These are phyloP conservation scores for Globisporangium barbulae DNA, from an alignment of 352 stramenopile species.

Conservation along the genomic window DNA sequence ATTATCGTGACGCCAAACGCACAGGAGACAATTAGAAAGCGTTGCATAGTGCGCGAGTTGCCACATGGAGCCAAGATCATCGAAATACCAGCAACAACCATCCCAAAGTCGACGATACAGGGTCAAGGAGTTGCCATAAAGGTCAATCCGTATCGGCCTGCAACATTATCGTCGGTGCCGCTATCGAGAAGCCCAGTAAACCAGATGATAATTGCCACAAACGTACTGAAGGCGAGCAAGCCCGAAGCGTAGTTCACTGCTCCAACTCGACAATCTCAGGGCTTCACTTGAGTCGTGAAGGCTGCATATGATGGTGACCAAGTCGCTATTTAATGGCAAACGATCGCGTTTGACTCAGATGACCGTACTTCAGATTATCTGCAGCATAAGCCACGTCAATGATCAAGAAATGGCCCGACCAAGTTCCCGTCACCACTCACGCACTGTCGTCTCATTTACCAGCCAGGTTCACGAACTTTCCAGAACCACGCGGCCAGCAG, in stretches of 20 bases:
- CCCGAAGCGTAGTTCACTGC: not conserved
- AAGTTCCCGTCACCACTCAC: not conserved
- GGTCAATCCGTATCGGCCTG: too few relatives aligned
- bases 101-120: too few relatives aligned
- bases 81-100: too few relatives aligned
- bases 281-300: not conserved
- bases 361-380: not conserved
- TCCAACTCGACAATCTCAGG: not conserved
- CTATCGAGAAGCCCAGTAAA: not conserved
- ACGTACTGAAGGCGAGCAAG: not conserved
- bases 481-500: not conserved
- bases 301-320: not conserved
- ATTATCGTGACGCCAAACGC: not conserved
- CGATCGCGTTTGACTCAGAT: not conserved
- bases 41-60: not conserved
- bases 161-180: too few relatives aligned
- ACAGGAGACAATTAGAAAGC: not conserved
- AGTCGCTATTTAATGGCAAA: not conserved
- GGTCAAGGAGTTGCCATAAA: too few relatives aligned
- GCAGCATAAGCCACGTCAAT: not conserved
- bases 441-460: not conserved
- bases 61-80: too few relatives aligned
- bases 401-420: not conserved
- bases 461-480: slow-evolving; percentile 1
- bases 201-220: not conserved